phyloP scores from a whole-genome alignment of 2,329 filamentous ascomycete genomes.

The Neonectria coccinea region DNA sequence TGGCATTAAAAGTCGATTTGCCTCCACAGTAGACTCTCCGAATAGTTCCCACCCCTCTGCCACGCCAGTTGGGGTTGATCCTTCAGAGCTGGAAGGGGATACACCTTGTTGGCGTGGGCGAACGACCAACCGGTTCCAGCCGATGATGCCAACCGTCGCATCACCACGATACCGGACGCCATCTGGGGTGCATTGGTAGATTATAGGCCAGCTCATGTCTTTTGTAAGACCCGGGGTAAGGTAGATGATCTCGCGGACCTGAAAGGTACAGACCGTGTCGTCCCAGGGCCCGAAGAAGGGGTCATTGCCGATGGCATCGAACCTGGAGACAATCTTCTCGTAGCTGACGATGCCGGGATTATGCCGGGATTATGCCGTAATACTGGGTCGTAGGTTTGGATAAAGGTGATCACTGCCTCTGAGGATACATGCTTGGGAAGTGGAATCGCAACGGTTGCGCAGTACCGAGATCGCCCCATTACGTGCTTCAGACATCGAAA shows the following conservation, averaged over 20 bases:
- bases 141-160: slow-evolving; percentile 52
- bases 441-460: slow-evolving; percentile 48
- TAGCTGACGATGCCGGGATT: slow-evolving; percentile 51
- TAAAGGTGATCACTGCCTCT: slow-evolving; percentile 49
- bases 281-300: slow-evolving; percentile 52
- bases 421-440: slow-evolving; percentile 53
- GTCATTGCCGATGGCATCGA: slow-evolving; percentile 50
- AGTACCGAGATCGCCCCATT: slow-evolving; percentile 14
- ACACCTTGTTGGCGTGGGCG: slow-evolving; percentile 20
- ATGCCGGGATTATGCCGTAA: slow-evolving; percentile 54
- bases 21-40: slow-evolving; percentile 45
- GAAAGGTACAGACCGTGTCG: slow-evolving; percentile 48
- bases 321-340: slow-evolving; percentile 47
- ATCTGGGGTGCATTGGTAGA: slow-evolving; percentile 55
- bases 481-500: background rate
- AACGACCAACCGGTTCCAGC: slow-evolving; percentile 50
- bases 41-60: slow-evolving; percentile 45
- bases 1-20: slow-evolving; percentile 48
- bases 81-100: slow-evolving; percentile 12
- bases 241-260: slow-evolving; percentile 41
- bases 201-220: slow-evolving; percentile 52
- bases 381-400: slow-evolving; percentile 54
- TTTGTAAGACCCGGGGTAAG: slow-evolving; percentile 54
- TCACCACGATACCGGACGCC: slow-evolving; percentile 56
- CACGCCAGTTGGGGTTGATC: slow-evolving; percentile 27